Evolutionary conservation across 495 filamentous ascomycete species (phyloP).

Genomic region (Daldinia childiae): DNA sequence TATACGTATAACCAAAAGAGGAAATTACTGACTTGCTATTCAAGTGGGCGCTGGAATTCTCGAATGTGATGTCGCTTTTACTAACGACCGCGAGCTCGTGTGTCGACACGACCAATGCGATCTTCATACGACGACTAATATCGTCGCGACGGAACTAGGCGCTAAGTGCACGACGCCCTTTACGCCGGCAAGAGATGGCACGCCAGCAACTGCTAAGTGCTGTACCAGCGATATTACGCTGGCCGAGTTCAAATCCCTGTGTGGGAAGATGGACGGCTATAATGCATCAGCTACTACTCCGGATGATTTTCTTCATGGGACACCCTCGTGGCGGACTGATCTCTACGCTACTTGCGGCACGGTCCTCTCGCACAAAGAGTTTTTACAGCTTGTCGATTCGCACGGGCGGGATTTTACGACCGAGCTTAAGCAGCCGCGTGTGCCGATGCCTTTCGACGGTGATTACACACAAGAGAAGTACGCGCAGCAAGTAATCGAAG

Average conservation of each 20-base stretch:
- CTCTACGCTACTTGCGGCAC: slow-evolving; percentile 67
- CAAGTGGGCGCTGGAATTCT: slow-evolving; percentile 68
- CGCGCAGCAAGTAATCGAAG: slow-evolving; percentile 67
- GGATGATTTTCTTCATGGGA: slow-evolving; percentile 61
- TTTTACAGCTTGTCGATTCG: slow-evolving; percentile 62
- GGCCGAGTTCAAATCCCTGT: slow-evolving; percentile 66
- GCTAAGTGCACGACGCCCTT: slow-evolving; percentile 70
- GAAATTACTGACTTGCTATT: background rate
- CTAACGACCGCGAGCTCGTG: slow-evolving; percentile 66
- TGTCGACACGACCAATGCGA: slow-evolving; percentile 72
- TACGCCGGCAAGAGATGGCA: slow-evolving; percentile 54
- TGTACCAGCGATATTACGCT: slow-evolving; percentile 72
- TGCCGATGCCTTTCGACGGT: slow-evolving; percentile 69
- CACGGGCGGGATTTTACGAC: slow-evolving; percentile 66
- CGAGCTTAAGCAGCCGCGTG: slow-evolving; percentile 68
- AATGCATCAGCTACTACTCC: slow-evolving; percentile 63
- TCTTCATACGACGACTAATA: slow-evolving; percentile 71
- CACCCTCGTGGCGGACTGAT: slow-evolving; percentile 65
- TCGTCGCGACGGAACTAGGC: slow-evolving; percentile 65
- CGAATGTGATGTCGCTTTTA: slow-evolving; percentile 72
- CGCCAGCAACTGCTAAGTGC: slow-evolving; percentile 61
- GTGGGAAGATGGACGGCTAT: slow-evolving; percentile 69
- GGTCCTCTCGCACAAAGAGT: slow-evolving; percentile 61
- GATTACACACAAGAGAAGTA: slow-evolving; percentile 66
- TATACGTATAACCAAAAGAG: background rate